Base-by-base conservation (phyloP, 2,329 filamentous ascomycete species). In the Penicillium olsonii region DNA sequence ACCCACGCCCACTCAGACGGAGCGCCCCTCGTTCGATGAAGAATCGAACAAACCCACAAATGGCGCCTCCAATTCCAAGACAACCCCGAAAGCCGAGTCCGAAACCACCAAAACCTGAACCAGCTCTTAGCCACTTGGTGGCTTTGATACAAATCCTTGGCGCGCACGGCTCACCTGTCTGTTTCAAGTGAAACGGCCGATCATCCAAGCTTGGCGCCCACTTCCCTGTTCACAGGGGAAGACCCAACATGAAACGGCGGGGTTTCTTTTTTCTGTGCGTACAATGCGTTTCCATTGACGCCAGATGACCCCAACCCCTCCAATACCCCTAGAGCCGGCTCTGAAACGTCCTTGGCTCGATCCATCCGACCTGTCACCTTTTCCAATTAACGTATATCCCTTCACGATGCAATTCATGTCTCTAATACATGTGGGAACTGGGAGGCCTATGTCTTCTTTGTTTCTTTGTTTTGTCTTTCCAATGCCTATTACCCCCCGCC, bases 1-100 rank as follows among this genome's bases (percentile, higher is more conserved):
- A 31, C 52, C 55, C 12, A 69, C 65, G 3, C 64, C 69, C 8
- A 68, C 66, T 10, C 62, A 69, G 46, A 52, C 60, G 27, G 59
- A 65, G 26, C 56, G 37, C 7, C 17, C 35, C 12, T 29, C 47
- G 55, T 29, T 39, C 33, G 12, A 39, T 40, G 33, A n/a, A n/a
- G 12, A 31, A 45, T 33, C 4, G 17, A 33, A 29, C 15, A 42
- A 50, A 17, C 33, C 31, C 15, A 42, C 48, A 9, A 58, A 56
- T 20, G 56, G 52, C 19, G 42, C 50, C 11, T 41, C 50, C 19
- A 37, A 56, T 18, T 37, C 49, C 17, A 38, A 20, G 19, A 35
- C 42, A 24, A 38, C 35, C 15, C 52, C 31, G n/a, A 39, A 37
- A 17, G n/a, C 42, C 37, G n/a, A 45, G 34, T 6, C 43, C 48